Evolutionary conservation across 331 rosid genomes (phyloP).

Genomic region (Spiraea crenata): DNA sequence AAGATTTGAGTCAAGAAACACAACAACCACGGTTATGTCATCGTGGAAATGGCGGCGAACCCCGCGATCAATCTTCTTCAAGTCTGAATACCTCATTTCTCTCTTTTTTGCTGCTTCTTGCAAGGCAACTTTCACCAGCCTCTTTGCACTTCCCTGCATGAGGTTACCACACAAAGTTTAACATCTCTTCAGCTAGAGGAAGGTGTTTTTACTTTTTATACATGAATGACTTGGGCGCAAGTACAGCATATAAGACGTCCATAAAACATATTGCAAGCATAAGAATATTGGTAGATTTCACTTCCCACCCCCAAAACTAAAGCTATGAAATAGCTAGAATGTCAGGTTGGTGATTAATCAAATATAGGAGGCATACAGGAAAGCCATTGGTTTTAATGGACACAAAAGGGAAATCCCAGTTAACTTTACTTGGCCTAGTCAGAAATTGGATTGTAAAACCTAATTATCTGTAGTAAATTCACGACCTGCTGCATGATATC

Average conservation of each 20-base stretch:
- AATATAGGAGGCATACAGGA: neutral
- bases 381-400: neutral
- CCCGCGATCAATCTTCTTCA: constrained; percentile 90
- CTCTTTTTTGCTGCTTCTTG: constrained; percentile 96
- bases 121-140: constrained; percentile 81
- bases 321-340: neutral
- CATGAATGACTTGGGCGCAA: neutral
- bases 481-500: neutral
- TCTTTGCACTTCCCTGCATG: constrained; percentile 90
- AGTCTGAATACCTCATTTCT: constrained; percentile 97
- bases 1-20: constrained; percentile 71
- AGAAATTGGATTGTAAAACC: neutral
- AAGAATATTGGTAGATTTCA: neutral
- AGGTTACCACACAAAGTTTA: constrained; percentile 16
- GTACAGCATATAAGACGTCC: neutral
- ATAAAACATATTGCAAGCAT: neutral
- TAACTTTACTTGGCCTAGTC: neutral
- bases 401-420: neutral
- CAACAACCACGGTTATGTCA: constrained; percentile 84
- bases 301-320: neutral
- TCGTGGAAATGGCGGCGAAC: constrained; percentile 98
- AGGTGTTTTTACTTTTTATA: neutral
- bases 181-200: neutral
- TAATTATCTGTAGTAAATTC: too few species aligned
- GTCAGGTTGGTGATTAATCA: neutral